Base-by-base conservation (phyloP, 805 yeast species). In the Kuraishia piskuri region DNA sequence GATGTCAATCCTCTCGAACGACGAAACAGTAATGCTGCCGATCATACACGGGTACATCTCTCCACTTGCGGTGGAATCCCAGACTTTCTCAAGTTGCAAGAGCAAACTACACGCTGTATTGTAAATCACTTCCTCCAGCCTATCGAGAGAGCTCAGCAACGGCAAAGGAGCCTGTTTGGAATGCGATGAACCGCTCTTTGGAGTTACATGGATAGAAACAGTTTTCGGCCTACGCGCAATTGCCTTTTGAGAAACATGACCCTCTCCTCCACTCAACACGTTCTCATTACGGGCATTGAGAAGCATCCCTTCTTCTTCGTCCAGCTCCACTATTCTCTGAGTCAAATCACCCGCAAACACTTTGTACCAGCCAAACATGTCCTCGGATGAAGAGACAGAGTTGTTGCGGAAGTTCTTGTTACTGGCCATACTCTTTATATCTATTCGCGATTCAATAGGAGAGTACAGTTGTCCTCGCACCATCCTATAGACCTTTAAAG, bases 401-500 rank as follows among this genome's bases (percentile, higher is more conserved):
- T 73, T 72, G 0, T 80, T 77, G 50, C 84, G 68, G 66, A 92
- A 84, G 63, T 90, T 89, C 64, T 94, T 94, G 50, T 84, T 83
- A 0, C 97, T 86, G 68, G 84, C 83, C 98, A 94, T 92, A 0
- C 96, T 84, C 63, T 90, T 89, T 8, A 88, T 74, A 23, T 82
- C 81, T 0, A 83, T 78, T 49, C 86, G 73, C 12, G 79, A 72
- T 8, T 75, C 73, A 4, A 94, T 69, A 22, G 82, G 84, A n/a
- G 72, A 72, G 44, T 69, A 59, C 54, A 74, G 74, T 9, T 73
- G 67, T 0, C 98, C 98, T 26, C 90, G 70, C 0, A 84, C 84
- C 22, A 90, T 63, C 14, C 79, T 69, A 62, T 74, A 84, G 1
- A 94, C 62, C 57, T 78, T 79, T 9, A 68, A 68, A 0, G 89